phyloP scores from a whole-genome alignment of 2,329 filamentous ascomycete species.

The Malbranchea cinnamomea region DNA sequence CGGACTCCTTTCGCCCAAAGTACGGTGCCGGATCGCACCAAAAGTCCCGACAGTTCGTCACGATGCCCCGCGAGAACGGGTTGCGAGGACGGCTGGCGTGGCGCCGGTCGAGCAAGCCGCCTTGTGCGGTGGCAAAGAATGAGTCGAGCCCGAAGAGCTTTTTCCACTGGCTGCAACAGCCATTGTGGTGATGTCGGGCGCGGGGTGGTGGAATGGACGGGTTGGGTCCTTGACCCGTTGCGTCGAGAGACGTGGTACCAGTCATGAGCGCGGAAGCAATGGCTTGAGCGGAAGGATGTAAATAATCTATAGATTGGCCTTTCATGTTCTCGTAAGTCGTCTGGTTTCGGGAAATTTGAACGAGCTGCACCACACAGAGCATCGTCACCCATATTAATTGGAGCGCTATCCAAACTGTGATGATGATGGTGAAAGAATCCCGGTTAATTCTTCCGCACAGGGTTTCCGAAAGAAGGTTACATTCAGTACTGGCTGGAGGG shows the following conservation, averaged over 20 bases:
- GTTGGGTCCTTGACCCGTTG: slow-evolving; percentile 49
- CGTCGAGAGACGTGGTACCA: slow-evolving; percentile 47
- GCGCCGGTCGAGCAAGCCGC: slow-evolving; percentile 43
- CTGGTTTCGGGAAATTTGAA: slow-evolving; percentile 82
- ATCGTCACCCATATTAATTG: slow-evolving; percentile 96
- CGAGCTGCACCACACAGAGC: slow-evolving; percentile 83
- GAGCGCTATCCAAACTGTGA: slow-evolving; percentile 63
- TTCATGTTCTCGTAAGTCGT: slow-evolving; percentile 97
- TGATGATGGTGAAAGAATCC: slow-evolving; percentile 69
- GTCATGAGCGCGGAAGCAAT: slow-evolving; percentile 58
- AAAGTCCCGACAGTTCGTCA: slow-evolving; percentile 92
- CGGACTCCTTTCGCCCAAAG: slow-evolving; percentile 60
- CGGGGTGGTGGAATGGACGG: slow-evolving; percentile 34
- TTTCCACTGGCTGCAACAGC: slow-evolving; percentile 65
- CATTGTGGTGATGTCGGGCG: slow-evolving; percentile 34
- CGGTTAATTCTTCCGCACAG: slow-evolving; percentile 65
- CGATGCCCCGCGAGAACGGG: slow-evolving; percentile 66
- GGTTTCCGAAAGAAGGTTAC: slow-evolving; percentile 58
- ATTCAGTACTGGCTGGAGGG: slow-evolving; percentile 35
- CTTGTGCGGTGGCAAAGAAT: slow-evolving; percentile 78
- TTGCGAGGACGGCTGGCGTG: slow-evolving; percentile 46
- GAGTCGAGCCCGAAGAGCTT: slow-evolving; percentile 80
- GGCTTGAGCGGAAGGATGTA: slow-evolving; percentile 39
- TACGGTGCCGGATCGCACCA: slow-evolving; percentile 82
- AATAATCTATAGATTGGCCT: slow-evolving; percentile 48